Base-by-base conservation (phyloP, 2,329 filamentous ascomycete genomes). In the Sphaerulina populicola region DNA sequence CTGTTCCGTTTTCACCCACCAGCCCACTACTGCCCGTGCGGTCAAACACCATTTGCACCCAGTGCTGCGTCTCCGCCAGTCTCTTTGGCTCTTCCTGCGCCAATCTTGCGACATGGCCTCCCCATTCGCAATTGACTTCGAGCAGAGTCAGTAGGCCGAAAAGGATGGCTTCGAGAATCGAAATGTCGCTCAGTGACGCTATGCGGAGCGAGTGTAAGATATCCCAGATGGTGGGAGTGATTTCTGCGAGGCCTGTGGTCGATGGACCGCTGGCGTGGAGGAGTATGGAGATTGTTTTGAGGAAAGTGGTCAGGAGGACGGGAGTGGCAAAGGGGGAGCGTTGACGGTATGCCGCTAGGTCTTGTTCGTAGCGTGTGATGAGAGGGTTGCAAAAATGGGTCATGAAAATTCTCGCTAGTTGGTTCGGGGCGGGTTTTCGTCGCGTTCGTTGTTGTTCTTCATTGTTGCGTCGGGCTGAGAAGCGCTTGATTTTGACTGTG, bases 381-480 rank as follows among this genome's bases (percentile, higher is more conserved):
- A 98, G 75, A 0, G 93, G 91, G 57, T 85, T 86, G 78, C 97
- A 96, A 73, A 96, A 93, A 12, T 78, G 79, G 0, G 81, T 75
- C 0, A 82, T 78, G 23, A 97, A 80, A 23, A 94, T 73, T 45
- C 83, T 80, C 36, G 90, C 85, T 0, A 94, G 81, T 7, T 83
- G 83, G 64, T 94, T 95, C 11, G 85, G 83, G 3, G 82, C 74
- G 50, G 75, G 75, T 44, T 74, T 76, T 44, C 78, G 73, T 55
- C 74, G 76, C 50, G 78, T 78, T 62, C 85, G 78, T 18, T 55
- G 52, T 14, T 83, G 76, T 6, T 27, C 23, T 6, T 27, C 23
- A 7, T 1, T 27, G 52, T 80, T 75, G 67, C 90, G 81, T 14
- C 86, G 82, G 0, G 86, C 87, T 9, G 85, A 91, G 69, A 97